phyloP scores from a whole-genome alignment of 129 eudicot species.

The Artemisia tridentata region DNA sequence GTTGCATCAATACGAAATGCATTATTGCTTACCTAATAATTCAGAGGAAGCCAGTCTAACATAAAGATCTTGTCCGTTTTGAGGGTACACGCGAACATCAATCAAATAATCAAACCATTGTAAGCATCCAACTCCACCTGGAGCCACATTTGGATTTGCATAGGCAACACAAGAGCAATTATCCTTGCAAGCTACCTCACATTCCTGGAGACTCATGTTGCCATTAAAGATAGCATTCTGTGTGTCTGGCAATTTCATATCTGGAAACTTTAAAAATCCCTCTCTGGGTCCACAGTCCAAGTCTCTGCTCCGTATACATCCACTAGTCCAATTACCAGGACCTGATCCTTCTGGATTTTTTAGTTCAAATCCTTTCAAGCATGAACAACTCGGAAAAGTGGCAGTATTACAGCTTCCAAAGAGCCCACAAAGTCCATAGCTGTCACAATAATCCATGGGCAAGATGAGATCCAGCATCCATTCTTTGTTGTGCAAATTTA shows the following conservation, averaged over 20 bases:
- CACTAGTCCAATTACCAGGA: conserved; percentile 30
- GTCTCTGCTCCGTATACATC: conserved; percentile 27
- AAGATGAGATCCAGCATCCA: conserved; percentile 14
- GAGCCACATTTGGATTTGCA: conserved; percentile 25
- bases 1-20: background rate
- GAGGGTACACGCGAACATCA: conserved; percentile 21
- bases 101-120: conserved; percentile 37
- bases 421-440: conserved; percentile 35
- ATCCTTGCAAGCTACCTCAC: conserved; percentile 29
- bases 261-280: conserved; percentile 24
- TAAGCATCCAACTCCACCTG: conserved; percentile 39
- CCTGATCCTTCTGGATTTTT: conserved; percentile 12
- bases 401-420: conserved; percentile 33
- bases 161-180: conserved; percentile 28
- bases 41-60: conserved; percentile 33
- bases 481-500: conserved; percentile 7
- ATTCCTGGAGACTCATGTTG: conserved; percentile 35
- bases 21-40: conserved; percentile 17
- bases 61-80: conserved; percentile 30
- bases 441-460: conserved; percentile 28
- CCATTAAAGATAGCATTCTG: conserved; percentile 19
- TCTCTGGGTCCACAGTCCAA: conserved; percentile 26
- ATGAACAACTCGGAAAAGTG: conserved; percentile 17
- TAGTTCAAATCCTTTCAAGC: conserved; percentile 35
- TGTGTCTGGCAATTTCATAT: conserved; percentile 39